These are phyloP conservation scores for Xylaria acuta DNA, from an alignment of 495 filamentous ascomycete genomes.

Conservation along the genomic window DNA sequence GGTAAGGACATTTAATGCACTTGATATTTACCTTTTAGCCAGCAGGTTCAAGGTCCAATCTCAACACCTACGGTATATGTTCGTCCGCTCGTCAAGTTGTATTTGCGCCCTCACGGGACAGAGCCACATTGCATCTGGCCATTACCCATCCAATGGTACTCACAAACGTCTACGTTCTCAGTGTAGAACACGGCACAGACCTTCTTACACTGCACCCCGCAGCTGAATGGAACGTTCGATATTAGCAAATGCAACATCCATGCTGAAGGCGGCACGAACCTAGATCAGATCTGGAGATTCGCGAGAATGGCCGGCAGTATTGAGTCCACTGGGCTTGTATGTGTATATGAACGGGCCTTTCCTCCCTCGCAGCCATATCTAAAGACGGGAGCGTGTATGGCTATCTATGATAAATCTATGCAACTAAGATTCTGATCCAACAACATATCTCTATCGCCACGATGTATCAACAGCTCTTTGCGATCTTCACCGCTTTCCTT, in stretches of 20 bases:
- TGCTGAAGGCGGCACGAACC: neutral
- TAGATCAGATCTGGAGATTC: neutral
- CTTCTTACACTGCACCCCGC: neutral
- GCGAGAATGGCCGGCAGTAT: neutral
- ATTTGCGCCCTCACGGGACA: neutral
- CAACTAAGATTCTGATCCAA: neutral
- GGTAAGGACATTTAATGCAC: neutral
- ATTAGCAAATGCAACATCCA: neutral
- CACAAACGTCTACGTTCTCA: neutral
- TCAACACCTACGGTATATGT: neutral
- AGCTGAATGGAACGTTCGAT: neutral
- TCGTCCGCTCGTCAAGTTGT: neutral
- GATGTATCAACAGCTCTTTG: neutral
- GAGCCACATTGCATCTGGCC: neutral
- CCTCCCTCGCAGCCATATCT: neutral
- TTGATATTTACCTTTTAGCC: conserved; percentile 5
- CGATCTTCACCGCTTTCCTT: neutral
- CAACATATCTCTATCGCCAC: neutral
- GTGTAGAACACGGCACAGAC: neutral
- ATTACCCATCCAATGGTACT: conserved; percentile 1
- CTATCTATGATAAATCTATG: neutral
- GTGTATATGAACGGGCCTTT: neutral
- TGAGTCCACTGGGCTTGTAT: neutral
- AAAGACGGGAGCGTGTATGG: neutral
- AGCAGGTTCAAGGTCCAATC: neutral